These are phyloP conservation scores for Carex pumila DNA, from an alignment of 176 grass and related monocot species.

Conservation along the genomic window DNA sequence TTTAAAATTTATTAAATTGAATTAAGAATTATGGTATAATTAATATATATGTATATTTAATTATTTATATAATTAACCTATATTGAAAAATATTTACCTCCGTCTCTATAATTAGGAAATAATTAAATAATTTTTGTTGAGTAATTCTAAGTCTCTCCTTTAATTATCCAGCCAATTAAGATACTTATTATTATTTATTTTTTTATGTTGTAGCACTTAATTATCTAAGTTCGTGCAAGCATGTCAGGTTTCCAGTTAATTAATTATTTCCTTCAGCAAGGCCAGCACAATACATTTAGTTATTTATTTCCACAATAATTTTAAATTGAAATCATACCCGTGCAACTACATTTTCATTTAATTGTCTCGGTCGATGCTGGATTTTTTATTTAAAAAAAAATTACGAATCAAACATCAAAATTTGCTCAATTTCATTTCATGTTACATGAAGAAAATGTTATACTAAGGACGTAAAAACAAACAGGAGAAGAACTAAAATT, in stretches of 20 bases:
- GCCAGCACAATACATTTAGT: neutral
- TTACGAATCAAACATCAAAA: neutral
- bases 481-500: slow-evolving; percentile 1
- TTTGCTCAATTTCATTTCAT: neutral
- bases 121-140: no score
- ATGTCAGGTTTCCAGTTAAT: neutral
- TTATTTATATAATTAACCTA: no score
- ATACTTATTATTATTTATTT: neutral
- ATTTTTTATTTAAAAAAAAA: neutral
- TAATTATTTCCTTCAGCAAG: neutral
- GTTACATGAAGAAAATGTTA: neutral
- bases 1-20: no score
- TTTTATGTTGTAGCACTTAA: neutral
- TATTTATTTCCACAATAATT: neutral
- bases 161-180: no score
- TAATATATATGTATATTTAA: no score
- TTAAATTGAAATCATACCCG: neutral
- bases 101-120: no score
- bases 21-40: no score
- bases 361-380: neutral
- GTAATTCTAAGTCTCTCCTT: no score
- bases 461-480: neutral
- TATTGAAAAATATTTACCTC: no score
- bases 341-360: neutral
- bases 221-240: slow-evolving; percentile 11